Evolutionary conservation across 176 grass and related monocot genomes (phyloP), one percentile per base, ranked within the genome.

Genomic region (Rhynchospora pubera): DNA sequence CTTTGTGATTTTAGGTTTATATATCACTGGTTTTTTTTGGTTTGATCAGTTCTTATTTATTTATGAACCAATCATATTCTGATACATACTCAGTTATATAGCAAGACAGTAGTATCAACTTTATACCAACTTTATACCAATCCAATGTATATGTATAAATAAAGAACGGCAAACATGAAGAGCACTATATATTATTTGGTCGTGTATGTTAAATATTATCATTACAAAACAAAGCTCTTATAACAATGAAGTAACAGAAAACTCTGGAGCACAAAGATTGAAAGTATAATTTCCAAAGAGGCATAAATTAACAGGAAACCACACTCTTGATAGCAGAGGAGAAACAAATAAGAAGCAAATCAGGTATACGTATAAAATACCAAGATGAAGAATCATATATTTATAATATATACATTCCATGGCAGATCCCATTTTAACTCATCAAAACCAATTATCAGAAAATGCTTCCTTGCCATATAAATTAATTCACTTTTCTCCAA

Each of bases 321-420:
- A 47, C 72, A 76, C 22, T 65, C n/a, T 39, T 61, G 15, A 86
- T 45, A 76, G 62, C 13, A 82, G 9, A 56, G 53, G 14, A 44
- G 52, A 62, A 51, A 57, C 19, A 72, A 83, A 72, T 13, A 51
- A 56, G 64, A 8, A 45, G 46, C 23, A 85, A 46, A 86, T 59
- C 18, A 15, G 34, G 22, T 59, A 65, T 53, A 78, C 3, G 58
- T 68, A 71, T 47, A 66, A 24, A 21, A 65, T 5, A 52, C 77
- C 55, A 79, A 79, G 26, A 77, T 56, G 51, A 81, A 81, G 21
- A 65, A 81, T 52, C 79, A 82, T 50, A 82, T 81, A 81, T 64
- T 52, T 65, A 82, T 81, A 7, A n/a, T n/a, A 63, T 82, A 8
- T 82, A 82, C 79, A 82, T 58, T 82, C 79, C 34, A 47, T 18